Base-by-base conservation (phyloP, 2,329 filamentous ascomycete genomes). In the Colletotrichum endophyticum region DNA sequence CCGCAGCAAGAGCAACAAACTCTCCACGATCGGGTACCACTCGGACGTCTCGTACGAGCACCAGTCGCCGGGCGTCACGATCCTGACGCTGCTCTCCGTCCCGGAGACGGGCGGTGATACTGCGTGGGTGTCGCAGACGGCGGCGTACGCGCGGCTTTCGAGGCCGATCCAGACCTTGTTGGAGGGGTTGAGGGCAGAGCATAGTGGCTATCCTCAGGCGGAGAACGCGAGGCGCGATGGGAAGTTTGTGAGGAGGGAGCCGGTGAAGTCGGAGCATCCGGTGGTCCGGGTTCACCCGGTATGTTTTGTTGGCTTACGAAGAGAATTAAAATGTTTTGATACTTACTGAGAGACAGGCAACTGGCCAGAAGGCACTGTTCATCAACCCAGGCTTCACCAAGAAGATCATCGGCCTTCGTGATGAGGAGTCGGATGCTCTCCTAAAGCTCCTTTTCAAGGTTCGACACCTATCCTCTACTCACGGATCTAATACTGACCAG, bases 361-460 rank as follows among this genome's bases (percentile, higher is more conserved):
- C 81, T 3, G 80, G 80, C 0, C 79, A 82, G 62, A 82, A 81
- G 27, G 79, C 80, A 1, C 72, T 82, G 3, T 83, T 82, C 66
- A 70, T 81, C 68, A 88, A 79, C 62, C 74, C 76, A 2, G 78
- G 74, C 3, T 79, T 97, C 86, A 96, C 95, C 6, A 92, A 95
- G 67, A 89, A 93, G 34, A 96, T 98, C 70, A 91, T 96, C 2
- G 95, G 95, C 15, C 91, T 94, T 81, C 98, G 98, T 86, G 95
- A 95, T 82, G 95, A 98, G 82, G 96, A 98, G 82, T 95, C 93
- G 3, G 95, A 98, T 78, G 89, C 89, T 64, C 87, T 96, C 12
- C 89, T 96, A 72, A 92, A 94, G 81, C 94, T 96, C 84, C 86
- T 96, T 8, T 95, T 88, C 78, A 84, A 88, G 75, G 83, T 84